Evolutionary conservation across 352 stramenopile species (phyloP).

Genomic region (Globisporangium nodosum): DNA sequence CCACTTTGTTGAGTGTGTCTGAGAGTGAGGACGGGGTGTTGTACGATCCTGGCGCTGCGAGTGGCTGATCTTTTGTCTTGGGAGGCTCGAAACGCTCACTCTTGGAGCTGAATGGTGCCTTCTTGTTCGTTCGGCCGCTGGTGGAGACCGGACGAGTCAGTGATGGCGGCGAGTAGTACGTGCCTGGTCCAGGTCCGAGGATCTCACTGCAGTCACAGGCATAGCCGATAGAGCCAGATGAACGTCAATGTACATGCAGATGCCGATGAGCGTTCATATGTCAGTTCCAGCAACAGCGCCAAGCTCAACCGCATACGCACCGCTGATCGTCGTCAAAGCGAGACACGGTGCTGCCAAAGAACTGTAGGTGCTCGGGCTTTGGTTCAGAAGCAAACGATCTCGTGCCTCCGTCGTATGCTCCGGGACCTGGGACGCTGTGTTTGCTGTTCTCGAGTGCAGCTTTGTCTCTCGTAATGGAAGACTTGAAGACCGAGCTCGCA

Average conservation of each 20-base stretch:
- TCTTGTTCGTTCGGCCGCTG: conserved; percentile 30
- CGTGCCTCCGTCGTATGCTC: conserved; percentile 40
- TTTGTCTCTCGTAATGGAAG: conserved; percentile 47
- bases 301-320: conserved; percentile 8
- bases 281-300: not conserved
- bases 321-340: conserved; percentile 47
- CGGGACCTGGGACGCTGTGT: conserved; percentile 52
- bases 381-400: conserved; percentile 33
- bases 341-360: conserved; percentile 72
- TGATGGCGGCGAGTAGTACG: conserved; percentile 46
- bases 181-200: conserved; percentile 35
- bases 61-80: conserved; percentile 37
- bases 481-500: conserved; percentile 73
- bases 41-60: conserved; percentile 63
- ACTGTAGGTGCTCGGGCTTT: conserved; percentile 73
- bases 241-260: no score
- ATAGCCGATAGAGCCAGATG: not conserved
- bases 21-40: conserved; percentile 48
- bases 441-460: conserved; percentile 20
- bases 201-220: conserved; percentile 14
- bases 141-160: conserved; percentile 19
- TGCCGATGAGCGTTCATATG: no score
- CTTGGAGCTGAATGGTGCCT: conserved; percentile 59
- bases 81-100: conserved; percentile 58
- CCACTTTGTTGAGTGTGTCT: conserved; percentile 70